phyloP scores from a whole-genome alignment of 1,284 basidiomycete genomes.

The Tylopilus sp. region DNA sequence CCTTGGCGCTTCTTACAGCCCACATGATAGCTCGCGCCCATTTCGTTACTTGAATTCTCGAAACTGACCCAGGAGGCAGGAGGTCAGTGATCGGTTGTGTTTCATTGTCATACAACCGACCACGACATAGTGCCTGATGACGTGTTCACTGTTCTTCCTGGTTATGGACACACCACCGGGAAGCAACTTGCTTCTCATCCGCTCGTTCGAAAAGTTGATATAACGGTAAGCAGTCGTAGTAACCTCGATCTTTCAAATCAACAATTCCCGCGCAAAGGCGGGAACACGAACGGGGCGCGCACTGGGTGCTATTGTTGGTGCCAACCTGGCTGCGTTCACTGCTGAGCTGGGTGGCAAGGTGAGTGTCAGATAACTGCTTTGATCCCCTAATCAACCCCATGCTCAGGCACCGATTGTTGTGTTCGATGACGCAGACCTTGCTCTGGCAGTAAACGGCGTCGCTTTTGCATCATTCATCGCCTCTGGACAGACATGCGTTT shows the following conservation, averaged over 20 bases:
- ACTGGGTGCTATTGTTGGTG: slow-evolving; percentile 66
- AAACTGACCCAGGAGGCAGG: slow-evolving; percentile 62
- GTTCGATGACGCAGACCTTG: slow-evolving; percentile 71
- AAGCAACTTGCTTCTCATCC: slow-evolving; percentile 62
- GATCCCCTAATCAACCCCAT: background rate
- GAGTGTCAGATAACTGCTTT: slow-evolving; percentile 3
- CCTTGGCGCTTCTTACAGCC: background rate
- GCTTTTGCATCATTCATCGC: slow-evolving; percentile 82
- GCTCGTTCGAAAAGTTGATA: slow-evolving; percentile 71
- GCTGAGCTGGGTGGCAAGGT: slow-evolving; percentile 83
- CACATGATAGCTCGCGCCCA: slow-evolving; percentile 59
- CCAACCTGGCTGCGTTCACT: slow-evolving; percentile 68
- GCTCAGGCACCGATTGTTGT: slow-evolving; percentile 69
- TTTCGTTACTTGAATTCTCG: slow-evolving; percentile 74
- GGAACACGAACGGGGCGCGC: slow-evolving; percentile 71
- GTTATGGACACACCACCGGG: slow-evolving; percentile 60
- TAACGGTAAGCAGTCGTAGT: slow-evolving; percentile 53
- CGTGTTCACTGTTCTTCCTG: slow-evolving; percentile 71
- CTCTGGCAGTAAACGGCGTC: slow-evolving; percentile 69
- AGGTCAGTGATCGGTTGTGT: slow-evolving; percentile 39
- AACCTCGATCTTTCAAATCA: slow-evolving; percentile 2
- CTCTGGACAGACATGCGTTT: slow-evolving; percentile 83
- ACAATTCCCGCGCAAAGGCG: slow-evolving; percentile 45
- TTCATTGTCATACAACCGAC: background rate
- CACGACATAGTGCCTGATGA: slow-evolving; percentile 60